These are phyloP conservation scores for Moelleriella libera DNA, from an alignment of 2,329 filamentous ascomycete species.

Conservation along the genomic window DNA sequence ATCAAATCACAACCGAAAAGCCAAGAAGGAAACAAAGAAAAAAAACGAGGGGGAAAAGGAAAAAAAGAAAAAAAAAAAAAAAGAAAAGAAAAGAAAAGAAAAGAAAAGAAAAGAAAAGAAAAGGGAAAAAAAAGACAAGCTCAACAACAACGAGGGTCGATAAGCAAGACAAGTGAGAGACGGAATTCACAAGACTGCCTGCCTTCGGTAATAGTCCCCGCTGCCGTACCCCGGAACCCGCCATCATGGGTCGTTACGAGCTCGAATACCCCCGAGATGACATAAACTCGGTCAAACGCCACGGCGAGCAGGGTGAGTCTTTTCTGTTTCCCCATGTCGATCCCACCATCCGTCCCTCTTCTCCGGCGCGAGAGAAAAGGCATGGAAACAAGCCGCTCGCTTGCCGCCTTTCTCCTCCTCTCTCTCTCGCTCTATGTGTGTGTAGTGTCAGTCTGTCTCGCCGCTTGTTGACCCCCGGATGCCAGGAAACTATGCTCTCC, in stretches of 20 bases:
- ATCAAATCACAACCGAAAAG: too few relatives aligned
- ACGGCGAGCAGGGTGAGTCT: slow-evolving; percentile 44
- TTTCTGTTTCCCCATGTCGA: not conserved
- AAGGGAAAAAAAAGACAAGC: too few relatives aligned
- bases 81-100: not conserved
- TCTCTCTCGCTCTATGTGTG: not conserved
- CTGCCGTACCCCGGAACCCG: not conserved
- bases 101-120: not conserved
- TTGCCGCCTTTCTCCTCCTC: not conserved
- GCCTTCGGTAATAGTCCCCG: too few relatives aligned
- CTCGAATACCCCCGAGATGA: slow-evolving; percentile 50
- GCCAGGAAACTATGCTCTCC: slow-evolving; percentile 55
- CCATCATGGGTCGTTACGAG: slow-evolving; percentile 19
- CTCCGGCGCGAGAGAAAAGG: too few relatives aligned
- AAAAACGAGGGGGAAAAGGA: not conserved
- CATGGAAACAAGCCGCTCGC: too few relatives aligned
- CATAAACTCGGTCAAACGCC: slow-evolving; percentile 53
- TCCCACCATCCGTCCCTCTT: not conserved
- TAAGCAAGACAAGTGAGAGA: too few relatives aligned
- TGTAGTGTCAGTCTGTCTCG: not conserved
- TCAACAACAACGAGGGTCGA: too few relatives aligned
- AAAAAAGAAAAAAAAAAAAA: not conserved
- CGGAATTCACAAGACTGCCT: too few relatives aligned
- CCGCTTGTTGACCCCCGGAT: not conserved
- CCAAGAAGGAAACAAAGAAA: not conserved